Evolutionary conservation across 768 basidiomycete genomes (phyloP).

Genomic region (Agaricus blazei): DNA sequence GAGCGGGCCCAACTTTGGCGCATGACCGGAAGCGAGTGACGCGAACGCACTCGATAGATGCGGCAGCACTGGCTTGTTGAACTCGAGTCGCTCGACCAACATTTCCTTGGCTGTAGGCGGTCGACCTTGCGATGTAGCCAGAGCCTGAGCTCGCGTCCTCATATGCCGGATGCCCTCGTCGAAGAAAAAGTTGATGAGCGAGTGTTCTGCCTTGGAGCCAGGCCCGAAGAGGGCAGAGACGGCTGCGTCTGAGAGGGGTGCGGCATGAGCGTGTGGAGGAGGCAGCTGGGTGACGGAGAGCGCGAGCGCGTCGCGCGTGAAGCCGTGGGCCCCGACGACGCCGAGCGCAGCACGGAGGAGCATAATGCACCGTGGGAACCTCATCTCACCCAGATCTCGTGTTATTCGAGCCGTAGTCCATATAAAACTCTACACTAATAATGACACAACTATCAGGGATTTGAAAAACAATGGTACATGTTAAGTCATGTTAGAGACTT

Average conservation of each 20-base stretch:
- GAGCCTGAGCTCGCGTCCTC: conserved; percentile 11
- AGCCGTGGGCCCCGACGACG: conserved; percentile 62
- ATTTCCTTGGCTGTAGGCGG: conserved; percentile 40
- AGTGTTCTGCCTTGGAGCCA: conserved; percentile 60
- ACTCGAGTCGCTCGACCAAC: conserved; percentile 50
- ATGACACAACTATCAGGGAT: too few species aligned
- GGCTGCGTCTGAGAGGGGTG: conserved; percentile 65
- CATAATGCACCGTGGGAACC: too few species aligned
- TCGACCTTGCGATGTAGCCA: conserved; percentile 8
- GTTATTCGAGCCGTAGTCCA: too few species aligned
- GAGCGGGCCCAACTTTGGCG: background rate
- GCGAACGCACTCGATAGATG: conserved; percentile 76
- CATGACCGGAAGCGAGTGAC: conserved; percentile 49
- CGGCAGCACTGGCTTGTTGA: conserved; percentile 62
- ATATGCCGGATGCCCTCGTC: conserved; percentile 58
- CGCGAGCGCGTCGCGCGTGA: conserved; percentile 67
- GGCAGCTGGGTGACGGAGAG: conserved; percentile 57
- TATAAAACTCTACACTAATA: too few species aligned
- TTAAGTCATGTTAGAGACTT: too few species aligned
- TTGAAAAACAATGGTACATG: too few species aligned
- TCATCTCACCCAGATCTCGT: too few species aligned
- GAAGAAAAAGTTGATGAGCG: conserved; percentile 71
- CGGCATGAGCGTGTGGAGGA: conserved; percentile 36
- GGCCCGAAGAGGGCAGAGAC: conserved; percentile 70
- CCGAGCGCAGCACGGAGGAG: conserved; percentile 61